Conservation (phyloP, 148 eudicot species). For the Diospyros kaki region DNA sequence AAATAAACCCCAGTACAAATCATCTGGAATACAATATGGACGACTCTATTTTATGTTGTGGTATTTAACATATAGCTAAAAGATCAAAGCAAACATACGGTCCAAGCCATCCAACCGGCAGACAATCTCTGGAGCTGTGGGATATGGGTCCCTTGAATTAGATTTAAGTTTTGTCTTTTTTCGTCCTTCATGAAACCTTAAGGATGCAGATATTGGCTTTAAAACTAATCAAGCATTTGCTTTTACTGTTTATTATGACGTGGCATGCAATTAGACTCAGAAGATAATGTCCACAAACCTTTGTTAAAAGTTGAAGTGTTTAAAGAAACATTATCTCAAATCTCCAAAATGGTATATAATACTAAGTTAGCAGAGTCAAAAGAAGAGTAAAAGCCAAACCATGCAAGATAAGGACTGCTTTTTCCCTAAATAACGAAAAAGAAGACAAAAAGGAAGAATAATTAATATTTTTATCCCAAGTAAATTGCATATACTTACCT, state of each 20-base stretch:
- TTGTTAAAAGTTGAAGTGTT: background rate
- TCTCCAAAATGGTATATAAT: background rate
- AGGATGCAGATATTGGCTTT: background rate
- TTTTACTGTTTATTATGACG: background rate
- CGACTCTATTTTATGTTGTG: too few species aligned
- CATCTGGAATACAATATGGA: too few species aligned
- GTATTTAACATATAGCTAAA: background rate
- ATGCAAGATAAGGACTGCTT: background rate
- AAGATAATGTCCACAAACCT: background rate
- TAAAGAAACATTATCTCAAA: background rate
- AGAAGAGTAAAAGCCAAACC: background rate
- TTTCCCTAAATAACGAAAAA: background rate
- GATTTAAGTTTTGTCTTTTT: background rate
- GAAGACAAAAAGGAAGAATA: background rate
- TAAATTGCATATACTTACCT: background rate
- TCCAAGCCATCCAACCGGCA: background rate
- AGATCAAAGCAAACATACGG: background rate
- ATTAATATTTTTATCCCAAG: background rate
- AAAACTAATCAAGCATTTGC: background rate
- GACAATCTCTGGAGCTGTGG: background rate
- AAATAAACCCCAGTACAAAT: too few species aligned
- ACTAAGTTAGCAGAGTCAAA: background rate
- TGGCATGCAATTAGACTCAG: slow-evolving; percentile 6
- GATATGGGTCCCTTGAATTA: background rate
- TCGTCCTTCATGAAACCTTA: background rate